Evolutionary conservation across 2,329 filamentous ascomycete genomes (phyloP), one percentile per base, ranked within the genome.

Genomic region (Hypoxylon rubiginosum): DNA sequence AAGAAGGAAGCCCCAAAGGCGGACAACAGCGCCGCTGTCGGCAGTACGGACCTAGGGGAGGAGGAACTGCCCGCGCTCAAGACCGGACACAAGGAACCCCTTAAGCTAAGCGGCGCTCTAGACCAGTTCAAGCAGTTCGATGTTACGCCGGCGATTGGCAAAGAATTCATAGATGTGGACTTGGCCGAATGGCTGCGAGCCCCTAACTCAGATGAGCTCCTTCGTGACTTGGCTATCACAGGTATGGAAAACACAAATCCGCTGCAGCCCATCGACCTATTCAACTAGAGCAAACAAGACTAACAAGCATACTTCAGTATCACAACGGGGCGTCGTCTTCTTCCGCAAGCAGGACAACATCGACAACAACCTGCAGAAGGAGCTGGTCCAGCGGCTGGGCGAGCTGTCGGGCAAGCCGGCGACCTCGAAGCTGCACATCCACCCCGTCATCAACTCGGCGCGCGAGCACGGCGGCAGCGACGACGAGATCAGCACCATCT

Each of bases 251-350:
- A 28, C 21, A 5, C 48, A 24, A 36, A 32, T 41, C n/a, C 3
- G 21, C 28, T 7, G 6, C 26, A 34, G 9, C 7, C 19, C 28
- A 9, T 10, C 46, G 6, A 15, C 19, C 17, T 17, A 15, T 45
- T 36, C 11, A 32, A 8, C 13, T 15, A 10, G 32, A 32, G 21
- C 5, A 15, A 39, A 15, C 21, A 21, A 11, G 26, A 36, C 46
- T 64, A 24, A 58, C 17, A 11, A 46, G 17, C 34, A 15, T 56
- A 4, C 10, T 19, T 45, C 21, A 91, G 89, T 92, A 69, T 91
- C 90, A 1, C 85, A 88, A 64, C 86, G 90, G 0, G 90, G 90
- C 9, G 90, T 92, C 3, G 89, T 92, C 32, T 91, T 92, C 80
- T 91, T 92, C 79, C 86, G 89, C 19, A 83, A 85, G 30, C 90